Percentiles rank a stretch among this genome's conserved stretches.
phyloP scores from a whole-genome alignment of 768 basidiomycete genomes.

The Lepiota venenata region DNA sequence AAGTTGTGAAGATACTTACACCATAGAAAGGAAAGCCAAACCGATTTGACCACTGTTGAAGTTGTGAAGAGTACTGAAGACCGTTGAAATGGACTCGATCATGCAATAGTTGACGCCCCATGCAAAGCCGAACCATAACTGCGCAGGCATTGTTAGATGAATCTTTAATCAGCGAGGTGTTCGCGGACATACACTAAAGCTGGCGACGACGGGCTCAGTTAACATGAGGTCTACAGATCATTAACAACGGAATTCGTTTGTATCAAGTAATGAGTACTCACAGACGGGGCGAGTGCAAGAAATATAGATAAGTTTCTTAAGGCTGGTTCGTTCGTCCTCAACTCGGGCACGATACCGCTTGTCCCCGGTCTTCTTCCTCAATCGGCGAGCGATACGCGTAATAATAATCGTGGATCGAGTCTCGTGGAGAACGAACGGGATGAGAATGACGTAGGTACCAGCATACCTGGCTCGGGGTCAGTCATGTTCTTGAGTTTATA shows the following conservation, averaged over 20 bases:
- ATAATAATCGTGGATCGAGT: constrained; percentile 69
- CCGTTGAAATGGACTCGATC: constrained; percentile 50
- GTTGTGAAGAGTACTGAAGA: constrained; percentile 51
- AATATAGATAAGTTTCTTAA: constrained; percentile 54
- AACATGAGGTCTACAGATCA: constrained; percentile 47
- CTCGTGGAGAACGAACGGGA: constrained; percentile 60
- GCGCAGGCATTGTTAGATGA: not conserved
- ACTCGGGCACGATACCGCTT: constrained; percentile 48
- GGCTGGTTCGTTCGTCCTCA: constrained; percentile 48
- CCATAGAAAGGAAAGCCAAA: constrained; percentile 50
- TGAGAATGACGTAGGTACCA: constrained; percentile 24
- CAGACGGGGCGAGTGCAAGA: constrained; percentile 68
- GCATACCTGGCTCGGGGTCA: constrained; percentile 12
- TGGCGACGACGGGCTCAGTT: constrained; percentile 69
- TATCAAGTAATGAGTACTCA: constrained; percentile 29
- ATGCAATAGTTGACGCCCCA: constrained; percentile 70
- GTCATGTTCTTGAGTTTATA: not conserved
- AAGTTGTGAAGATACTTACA: constrained; percentile 29
- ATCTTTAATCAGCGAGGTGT: constrained; percentile 8
- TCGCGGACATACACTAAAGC: constrained; percentile 57
- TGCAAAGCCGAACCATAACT: constrained; percentile 64
- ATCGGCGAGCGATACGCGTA: constrained; percentile 48
- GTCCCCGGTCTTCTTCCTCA: constrained; percentile 62
- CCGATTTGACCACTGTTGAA: constrained; percentile 60
- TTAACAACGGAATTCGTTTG: not conserved